Percentiles rank a stretch among this genome's conserved stretches.
Conservation (phyloP, 305 asterid genomes). For the Solanum aculeatissimum region DNA sequence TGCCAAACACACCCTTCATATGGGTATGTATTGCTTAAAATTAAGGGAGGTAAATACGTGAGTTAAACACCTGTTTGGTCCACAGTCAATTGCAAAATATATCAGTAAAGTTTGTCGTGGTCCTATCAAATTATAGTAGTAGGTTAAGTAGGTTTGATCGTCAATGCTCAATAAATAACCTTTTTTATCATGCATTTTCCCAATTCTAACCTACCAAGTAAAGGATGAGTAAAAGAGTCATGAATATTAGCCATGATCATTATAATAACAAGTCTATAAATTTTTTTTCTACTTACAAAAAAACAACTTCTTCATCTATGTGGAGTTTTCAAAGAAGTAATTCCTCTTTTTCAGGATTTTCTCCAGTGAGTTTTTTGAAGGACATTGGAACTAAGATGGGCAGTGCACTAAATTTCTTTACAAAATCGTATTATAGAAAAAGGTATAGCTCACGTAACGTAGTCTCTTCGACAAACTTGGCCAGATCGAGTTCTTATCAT, state of each 20-base stretch:
- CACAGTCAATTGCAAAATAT: background rate
- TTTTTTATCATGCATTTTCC: background rate
- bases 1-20: background rate
- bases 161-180: slow-evolving; percentile 8
- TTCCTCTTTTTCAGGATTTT: background rate
- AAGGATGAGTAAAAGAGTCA: slow-evolving; percentile 6
- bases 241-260: slow-evolving; percentile 5
- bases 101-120: background rate
- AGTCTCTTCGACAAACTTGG: slow-evolving; percentile 48
- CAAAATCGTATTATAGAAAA: slow-evolving; percentile 12
- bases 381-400: slow-evolving; percentile 19
- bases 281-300: background rate
- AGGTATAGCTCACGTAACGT: slow-evolving; percentile 31
- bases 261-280: background rate
- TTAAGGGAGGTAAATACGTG: background rate
- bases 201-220: background rate
- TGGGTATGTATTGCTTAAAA: background rate
- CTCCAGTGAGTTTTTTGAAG: slow-evolving; percentile 12
- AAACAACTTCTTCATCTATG: background rate
- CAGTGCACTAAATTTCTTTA: slow-evolving; percentile 5
- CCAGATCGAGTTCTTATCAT: slow-evolving; percentile 49
- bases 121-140: background rate
- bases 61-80: background rate
- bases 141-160: background rate
- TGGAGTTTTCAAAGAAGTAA: background rate